These are phyloP conservation scores for Xylaria polymorpha DNA, from an alignment of 2,329 filamentous ascomycete genomes.

Conservation along the genomic window DNA sequence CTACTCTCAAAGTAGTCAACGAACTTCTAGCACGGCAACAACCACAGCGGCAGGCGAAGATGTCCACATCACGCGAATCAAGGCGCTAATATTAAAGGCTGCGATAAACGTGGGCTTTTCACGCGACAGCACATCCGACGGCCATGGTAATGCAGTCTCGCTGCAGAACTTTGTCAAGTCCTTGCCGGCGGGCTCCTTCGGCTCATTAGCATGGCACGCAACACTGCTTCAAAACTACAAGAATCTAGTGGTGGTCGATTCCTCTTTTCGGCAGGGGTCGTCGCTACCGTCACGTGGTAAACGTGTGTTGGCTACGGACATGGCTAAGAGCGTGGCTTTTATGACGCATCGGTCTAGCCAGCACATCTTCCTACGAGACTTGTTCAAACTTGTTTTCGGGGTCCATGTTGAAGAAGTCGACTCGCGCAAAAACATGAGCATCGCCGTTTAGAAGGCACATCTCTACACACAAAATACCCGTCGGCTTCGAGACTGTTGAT, in stretches of 20 bases:
- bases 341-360: conserved; percentile 77
- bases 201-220: conserved; percentile 75
- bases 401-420: conserved; percentile 84
- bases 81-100: conserved; percentile 83
- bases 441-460: conserved; percentile 59
- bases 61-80: conserved; percentile 79
- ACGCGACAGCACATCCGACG: conserved; percentile 61
- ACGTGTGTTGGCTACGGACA: conserved; percentile 75
- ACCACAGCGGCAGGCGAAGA: conserved; percentile 78
- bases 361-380: conserved; percentile 82
- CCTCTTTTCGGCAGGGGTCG: conserved; percentile 68
- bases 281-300: conserved; percentile 68
- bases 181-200: conserved; percentile 82
- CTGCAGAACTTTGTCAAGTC: conserved; percentile 81
- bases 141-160: conserved; percentile 60
- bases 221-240: conserved; percentile 82
- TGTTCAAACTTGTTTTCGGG: conserved; percentile 87
- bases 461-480: neutral
- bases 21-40: conserved; percentile 77
- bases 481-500: neutral
- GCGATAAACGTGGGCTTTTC: conserved; percentile 86
- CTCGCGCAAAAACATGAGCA: conserved; percentile 71
- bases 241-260: conserved; percentile 79
- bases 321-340: conserved; percentile 81
- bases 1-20: conserved; percentile 77